Percentiles rank a stretch among this genome's conserved stretches.
Conservation (phyloP, 805 yeast species). For the Hanseniaspora mollemarum region DNA sequence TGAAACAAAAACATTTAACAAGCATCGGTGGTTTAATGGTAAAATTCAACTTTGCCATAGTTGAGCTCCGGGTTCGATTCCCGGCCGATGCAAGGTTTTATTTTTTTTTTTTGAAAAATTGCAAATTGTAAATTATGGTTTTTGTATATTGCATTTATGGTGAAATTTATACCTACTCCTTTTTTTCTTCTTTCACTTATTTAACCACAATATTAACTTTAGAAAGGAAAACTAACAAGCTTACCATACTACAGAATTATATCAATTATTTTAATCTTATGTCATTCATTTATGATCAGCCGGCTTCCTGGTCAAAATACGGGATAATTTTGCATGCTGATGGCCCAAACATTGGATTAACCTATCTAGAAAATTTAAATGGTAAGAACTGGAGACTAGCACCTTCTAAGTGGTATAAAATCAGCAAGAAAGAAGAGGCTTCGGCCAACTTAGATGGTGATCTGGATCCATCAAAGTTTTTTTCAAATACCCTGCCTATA, state of each 20-base stretch:
- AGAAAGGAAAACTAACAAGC: too few species aligned
- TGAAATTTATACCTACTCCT: not conserved
- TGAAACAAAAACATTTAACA: not conserved
- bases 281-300: conserved; percentile 4
- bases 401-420: conserved; percentile 25
- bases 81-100: conserved; percentile 9
- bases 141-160: too few species aligned
- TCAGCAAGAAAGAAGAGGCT: conserved; percentile 19
- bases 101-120: not conserved
- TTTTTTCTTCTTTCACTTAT: not conserved
- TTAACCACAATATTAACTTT: too few species aligned
- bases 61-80: conserved; percentile 15
- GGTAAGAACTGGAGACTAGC: conserved; percentile 75
- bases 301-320: conserved; percentile 55
- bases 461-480: not conserved
- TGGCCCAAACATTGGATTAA: conserved; percentile 38
- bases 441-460: conserved; percentile 17
- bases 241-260: too few species aligned
- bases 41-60: conserved; percentile 12
- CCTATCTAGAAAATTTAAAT: conserved; percentile 61
- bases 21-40: conserved; percentile 14
- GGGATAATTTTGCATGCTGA: conserved; percentile 71
- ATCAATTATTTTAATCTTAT: not conserved
- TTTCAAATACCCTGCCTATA: conserved; percentile 4
- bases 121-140: not conserved